Evolutionary conservation across 257 asterid species (phyloP).

Genomic region (Forsythia viridissima): DNA sequence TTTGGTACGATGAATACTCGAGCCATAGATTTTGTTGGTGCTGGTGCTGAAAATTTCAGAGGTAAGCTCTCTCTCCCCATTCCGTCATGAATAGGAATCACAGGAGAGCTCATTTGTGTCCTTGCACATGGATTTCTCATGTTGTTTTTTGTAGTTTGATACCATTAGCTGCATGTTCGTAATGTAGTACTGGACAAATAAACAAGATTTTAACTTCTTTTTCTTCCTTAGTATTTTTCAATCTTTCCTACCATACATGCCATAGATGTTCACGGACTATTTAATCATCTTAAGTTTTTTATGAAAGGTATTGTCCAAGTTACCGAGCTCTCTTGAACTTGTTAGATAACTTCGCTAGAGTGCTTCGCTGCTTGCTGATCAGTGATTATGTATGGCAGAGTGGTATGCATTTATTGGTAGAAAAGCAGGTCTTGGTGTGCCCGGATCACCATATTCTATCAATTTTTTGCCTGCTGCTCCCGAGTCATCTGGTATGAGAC

Average conservation of each 20-base stretch:
- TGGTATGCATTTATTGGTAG: slow-evolving; percentile 86
- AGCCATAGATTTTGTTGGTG: slow-evolving; percentile 91
- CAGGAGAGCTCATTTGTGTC: slow-evolving; percentile 7
- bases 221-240: not conserved
- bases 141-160: not conserved
- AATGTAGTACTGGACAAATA: not conserved
- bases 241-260: not conserved
- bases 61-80: slow-evolving; percentile 44
- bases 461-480: slow-evolving; percentile 68
- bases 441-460: slow-evolving; percentile 92
- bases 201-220: not conserved
- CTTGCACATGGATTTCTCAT: not conserved
- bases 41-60: slow-evolving; percentile 80
- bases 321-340: not conserved
- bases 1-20: slow-evolving; percentile 95
- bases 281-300: not conserved
- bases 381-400: slow-evolving; percentile 51
- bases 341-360: not conserved
- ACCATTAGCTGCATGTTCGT: not conserved
- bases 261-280: not conserved
- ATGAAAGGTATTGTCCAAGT: not conserved
- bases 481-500: slow-evolving; percentile 72
- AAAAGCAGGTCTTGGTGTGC: slow-evolving; percentile 64
- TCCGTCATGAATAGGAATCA: not conserved
- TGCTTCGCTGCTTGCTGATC: slow-evolving; percentile 21